These are phyloP conservation scores for Cytospora mali DNA, from an alignment of 2,329 filamentous ascomycete genomes.

Conservation along the genomic window DNA sequence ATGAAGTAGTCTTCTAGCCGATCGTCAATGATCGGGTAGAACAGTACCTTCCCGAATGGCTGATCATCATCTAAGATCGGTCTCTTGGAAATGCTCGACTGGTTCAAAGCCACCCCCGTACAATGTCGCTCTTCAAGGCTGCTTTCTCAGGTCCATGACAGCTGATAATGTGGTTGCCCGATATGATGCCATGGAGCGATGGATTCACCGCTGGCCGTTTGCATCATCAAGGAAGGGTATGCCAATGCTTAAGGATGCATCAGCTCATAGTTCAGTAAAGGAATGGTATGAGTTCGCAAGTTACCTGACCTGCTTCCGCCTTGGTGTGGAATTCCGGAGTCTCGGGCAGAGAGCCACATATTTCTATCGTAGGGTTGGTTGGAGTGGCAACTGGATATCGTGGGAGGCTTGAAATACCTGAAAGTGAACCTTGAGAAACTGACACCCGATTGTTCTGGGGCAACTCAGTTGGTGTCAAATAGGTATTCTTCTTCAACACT, in stretches of 20 bases:
- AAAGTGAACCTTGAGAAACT: slow-evolving; percentile 38
- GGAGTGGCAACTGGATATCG: slow-evolving; percentile 27
- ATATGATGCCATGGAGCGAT: slow-evolving; percentile 5
- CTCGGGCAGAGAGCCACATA: not conserved
- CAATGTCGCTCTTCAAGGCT: slow-evolving; percentile 36
- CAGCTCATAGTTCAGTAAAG: slow-evolving; percentile 6
- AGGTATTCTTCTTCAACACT: too few relatives aligned
- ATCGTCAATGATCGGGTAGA: slow-evolving; percentile 50
- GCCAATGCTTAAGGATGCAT: slow-evolving; percentile 3
- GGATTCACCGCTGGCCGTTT: slow-evolving; percentile 16
- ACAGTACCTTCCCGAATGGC: slow-evolving; percentile 47
- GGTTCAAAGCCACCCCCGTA: slow-evolving; percentile 50
- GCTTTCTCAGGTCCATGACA: slow-evolving; percentile 24
- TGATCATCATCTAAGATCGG: slow-evolving; percentile 41
- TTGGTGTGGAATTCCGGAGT: slow-evolving; percentile 1
- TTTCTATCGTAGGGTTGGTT: too few relatives aligned
- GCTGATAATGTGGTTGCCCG: slow-evolving; percentile 9
- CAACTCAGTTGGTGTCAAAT: slow-evolving; percentile 6
- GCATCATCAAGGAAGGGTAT: slow-evolving; percentile 11
- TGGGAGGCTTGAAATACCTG: slow-evolving; percentile 30
- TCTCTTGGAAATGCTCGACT: slow-evolving; percentile 45
- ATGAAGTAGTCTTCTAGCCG: slow-evolving; percentile 58
- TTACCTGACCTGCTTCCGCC: slow-evolving; percentile 6
- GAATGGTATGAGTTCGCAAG: slow-evolving; percentile 8
- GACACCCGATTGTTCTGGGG: slow-evolving; percentile 33